Conservation (phyloP, 192 early-diverging fungal genomes). For the Fimicolochytrium jonesii region DNA sequence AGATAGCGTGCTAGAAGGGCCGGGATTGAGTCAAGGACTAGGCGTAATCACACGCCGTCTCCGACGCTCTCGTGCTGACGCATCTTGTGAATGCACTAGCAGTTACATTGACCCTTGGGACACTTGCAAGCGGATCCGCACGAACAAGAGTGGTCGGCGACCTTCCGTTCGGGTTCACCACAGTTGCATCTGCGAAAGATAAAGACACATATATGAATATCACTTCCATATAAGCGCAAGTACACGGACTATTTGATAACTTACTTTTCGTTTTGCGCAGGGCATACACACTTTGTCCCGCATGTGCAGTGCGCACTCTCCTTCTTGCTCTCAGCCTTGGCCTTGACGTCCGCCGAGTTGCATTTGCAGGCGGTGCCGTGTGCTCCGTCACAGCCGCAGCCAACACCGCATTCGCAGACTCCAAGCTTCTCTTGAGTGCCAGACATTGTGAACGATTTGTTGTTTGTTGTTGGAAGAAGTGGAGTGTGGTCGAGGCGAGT, state of each 20-base stretch:
- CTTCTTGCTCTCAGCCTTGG: neutral
- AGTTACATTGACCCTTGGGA: neutral
- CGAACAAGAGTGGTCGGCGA: neutral
- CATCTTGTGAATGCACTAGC: no score
- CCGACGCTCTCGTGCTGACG: no score
- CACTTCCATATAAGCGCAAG: no score
- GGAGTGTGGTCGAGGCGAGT: no score
- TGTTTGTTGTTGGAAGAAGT: no score
- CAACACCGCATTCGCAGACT: slow-evolving; percentile 7
- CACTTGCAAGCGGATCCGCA: neutral
- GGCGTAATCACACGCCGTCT: no score
- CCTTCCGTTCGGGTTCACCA: neutral
- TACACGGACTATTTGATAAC: neutral
- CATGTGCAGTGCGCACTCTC: neutral
- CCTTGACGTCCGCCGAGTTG: slow-evolving; percentile 15
- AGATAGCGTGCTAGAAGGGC: no score
- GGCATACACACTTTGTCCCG: neutral
- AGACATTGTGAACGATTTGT: no score
- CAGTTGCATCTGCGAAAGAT: slow-evolving; percentile 1
- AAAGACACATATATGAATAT: no score
- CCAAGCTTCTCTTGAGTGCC: neutral
- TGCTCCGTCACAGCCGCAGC: slow-evolving; percentile 1
- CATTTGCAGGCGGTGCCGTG: neutral
- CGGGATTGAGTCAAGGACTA: no score
- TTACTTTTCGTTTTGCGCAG: slow-evolving; percentile 9